Evolutionary conservation across 129 eudicot species (phyloP).

Genomic region (Ambrosia trifida): DNA sequence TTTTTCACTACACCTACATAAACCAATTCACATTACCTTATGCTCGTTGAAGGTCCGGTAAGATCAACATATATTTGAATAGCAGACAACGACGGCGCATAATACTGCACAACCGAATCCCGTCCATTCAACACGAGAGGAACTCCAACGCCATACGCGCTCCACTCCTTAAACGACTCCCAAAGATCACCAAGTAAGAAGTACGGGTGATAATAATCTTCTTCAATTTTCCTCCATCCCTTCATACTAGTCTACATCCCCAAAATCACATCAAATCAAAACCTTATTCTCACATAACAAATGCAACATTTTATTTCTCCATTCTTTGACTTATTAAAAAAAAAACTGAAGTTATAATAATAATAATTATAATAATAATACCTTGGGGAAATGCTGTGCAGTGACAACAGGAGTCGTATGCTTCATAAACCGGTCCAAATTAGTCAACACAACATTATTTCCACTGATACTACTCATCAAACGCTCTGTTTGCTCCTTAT

Average conservation of each 20-base stretch:
- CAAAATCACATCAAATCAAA: constrained; percentile 3
- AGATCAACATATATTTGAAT: constrained; percentile 86
- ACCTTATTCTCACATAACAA: constrained; percentile 4
- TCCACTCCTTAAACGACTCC: constrained; percentile 95
- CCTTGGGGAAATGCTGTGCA: constrained; percentile 42
- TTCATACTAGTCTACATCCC: constrained; percentile 61
- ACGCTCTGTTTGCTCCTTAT: constrained; percentile 12
- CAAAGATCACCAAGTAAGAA: constrained; percentile 91
- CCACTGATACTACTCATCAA: constrained; percentile 5
- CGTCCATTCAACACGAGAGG: constrained; percentile 69
- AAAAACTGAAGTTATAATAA: too few species aligned
- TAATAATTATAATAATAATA: too few species aligned
- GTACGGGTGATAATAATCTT: constrained; percentile 53
- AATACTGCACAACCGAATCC: constrained; percentile 86
- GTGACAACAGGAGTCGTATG: constrained; percentile 41
- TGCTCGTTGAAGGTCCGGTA: constrained; percentile 34
- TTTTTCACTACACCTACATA: background rate
- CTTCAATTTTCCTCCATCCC: constrained; percentile 52
- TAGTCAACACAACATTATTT: constrained; percentile 10
- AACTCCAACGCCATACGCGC: constrained; percentile 97
- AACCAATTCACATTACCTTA: constrained; percentile 46
- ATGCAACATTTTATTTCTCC: background rate
- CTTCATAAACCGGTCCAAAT: constrained; percentile 37
- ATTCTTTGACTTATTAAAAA: too few species aligned
- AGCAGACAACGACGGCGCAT: constrained; percentile 89